These are phyloP conservation scores for Pochonia chlamydosporia DNA, from an alignment of 2,329 filamentous ascomycete genomes.

Conservation along the genomic window DNA sequence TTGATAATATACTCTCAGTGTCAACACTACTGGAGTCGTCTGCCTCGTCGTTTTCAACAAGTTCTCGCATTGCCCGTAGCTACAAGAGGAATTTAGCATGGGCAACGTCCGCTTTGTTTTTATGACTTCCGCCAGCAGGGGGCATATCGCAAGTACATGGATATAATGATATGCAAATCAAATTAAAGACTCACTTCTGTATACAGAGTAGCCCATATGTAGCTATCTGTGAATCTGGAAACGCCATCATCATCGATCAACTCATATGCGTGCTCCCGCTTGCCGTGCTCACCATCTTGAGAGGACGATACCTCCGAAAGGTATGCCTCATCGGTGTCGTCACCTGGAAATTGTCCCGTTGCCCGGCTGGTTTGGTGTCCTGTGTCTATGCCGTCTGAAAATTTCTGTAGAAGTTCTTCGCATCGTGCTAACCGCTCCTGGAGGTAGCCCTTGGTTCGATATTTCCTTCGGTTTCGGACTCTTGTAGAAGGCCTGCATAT, in stretches of 20 bases:
- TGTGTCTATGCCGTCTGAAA: constrained; percentile 36
- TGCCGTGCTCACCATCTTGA: constrained; percentile 22
- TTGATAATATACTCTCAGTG: constrained; percentile 43
- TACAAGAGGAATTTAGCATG: constrained; percentile 21
- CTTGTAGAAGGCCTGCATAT: no score
- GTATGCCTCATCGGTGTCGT: constrained; percentile 17
- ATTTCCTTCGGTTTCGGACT: constrained; percentile 42
- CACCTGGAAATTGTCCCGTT: constrained; percentile 2
- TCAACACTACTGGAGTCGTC: constrained; percentile 44
- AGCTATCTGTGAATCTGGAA: constrained; percentile 52
- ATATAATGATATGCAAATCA: not conserved
- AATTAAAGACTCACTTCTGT: constrained; percentile 44
- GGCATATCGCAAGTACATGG: no score
- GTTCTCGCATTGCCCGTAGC: constrained; percentile 54
- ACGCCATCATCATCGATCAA: constrained; percentile 50
- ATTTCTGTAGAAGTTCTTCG: constrained; percentile 53
- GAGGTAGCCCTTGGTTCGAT: constrained; percentile 56
- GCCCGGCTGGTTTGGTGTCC: constrained; percentile 14
- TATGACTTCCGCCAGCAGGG: no score
- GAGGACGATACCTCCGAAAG: constrained; percentile 19
- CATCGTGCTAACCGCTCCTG: constrained; percentile 55
- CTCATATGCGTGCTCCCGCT: constrained; percentile 43
- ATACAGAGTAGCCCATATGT: constrained; percentile 47
- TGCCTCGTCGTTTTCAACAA: constrained; percentile 43
- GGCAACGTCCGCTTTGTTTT: no score